phyloP scores from a whole-genome alignment of 1,139 yeast species.

The Lodderomyces beijingensis region DNA sequence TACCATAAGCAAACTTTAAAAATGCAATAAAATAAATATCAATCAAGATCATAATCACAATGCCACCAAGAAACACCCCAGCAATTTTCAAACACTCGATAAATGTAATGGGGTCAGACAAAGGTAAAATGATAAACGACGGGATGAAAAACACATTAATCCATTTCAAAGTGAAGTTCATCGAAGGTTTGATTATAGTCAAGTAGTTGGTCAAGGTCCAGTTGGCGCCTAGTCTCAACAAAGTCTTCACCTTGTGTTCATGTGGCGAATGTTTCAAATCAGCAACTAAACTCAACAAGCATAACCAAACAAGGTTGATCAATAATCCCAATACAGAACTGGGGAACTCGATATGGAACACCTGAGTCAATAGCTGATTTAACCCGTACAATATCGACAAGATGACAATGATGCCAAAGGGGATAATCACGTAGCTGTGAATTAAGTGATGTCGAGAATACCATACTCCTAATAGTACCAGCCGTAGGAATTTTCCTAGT shows the following conservation, averaged over 20 bases:
- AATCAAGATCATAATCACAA: slow-evolving; percentile 46
- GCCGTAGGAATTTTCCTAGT: slow-evolving; percentile 2
- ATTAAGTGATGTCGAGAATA: slow-evolving; percentile 28
- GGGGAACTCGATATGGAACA: slow-evolving; percentile 59
- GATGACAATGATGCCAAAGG: slow-evolving; percentile 31
- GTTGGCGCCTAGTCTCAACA: slow-evolving; percentile 25
- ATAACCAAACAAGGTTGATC: slow-evolving; percentile 48
- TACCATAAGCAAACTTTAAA: slow-evolving; percentile 21
- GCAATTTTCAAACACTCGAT: slow-evolving; percentile 71
- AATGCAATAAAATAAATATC: slow-evolving; percentile 36
- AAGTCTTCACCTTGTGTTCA: slow-evolving; percentile 7
- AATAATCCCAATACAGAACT: slow-evolving; percentile 76
- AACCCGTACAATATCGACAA: slow-evolving; percentile 57
- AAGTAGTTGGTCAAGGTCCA: slow-evolving; percentile 41
- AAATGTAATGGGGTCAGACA: slow-evolving; percentile 58
- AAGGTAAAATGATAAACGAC: slow-evolving; percentile 66
- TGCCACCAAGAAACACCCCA: slow-evolving; percentile 67
- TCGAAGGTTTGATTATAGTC: slow-evolving; percentile 53
- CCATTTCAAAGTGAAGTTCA: slow-evolving; percentile 71
- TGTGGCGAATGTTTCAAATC: slow-evolving; percentile 8
- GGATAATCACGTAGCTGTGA: slow-evolving; percentile 32
- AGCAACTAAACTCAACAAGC: slow-evolving; percentile 27
- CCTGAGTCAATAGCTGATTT: slow-evolving; percentile 45
- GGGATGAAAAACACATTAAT: slow-evolving; percentile 77
- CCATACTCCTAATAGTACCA: slow-evolving; percentile 20